Conservation (phyloP, 257 asterid species). For the Ilex aquifolium region DNA sequence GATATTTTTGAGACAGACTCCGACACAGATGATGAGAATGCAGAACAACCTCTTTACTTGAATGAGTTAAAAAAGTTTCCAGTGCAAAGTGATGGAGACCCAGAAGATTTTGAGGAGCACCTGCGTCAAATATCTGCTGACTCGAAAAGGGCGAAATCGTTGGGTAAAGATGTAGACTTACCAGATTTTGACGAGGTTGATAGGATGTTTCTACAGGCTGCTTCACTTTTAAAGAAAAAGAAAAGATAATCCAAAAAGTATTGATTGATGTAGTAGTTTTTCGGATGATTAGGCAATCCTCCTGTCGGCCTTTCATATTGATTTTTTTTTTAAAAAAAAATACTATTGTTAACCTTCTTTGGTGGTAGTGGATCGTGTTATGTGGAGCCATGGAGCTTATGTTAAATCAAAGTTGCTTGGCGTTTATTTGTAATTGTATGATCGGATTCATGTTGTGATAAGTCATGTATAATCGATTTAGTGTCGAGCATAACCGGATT, state of each 20-base stretch:
- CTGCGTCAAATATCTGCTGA: slow-evolving; percentile 58
- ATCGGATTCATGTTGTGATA: too few relatives aligned
- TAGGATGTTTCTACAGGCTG: slow-evolving; percentile 65
- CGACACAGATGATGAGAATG: slow-evolving; percentile 41
- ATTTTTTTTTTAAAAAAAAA: too few relatives aligned
- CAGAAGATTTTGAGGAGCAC: slow-evolving; percentile 60
- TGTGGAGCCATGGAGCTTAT: too few relatives aligned
- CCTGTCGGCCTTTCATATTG: too few relatives aligned
- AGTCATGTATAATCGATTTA: too few relatives aligned
- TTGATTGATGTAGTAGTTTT: background rate
- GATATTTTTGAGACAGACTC: slow-evolving; percentile 85
- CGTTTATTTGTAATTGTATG: too few relatives aligned
- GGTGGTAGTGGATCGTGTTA: too few relatives aligned
- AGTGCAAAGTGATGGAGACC: slow-evolving; percentile 28
- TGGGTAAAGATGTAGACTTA: slow-evolving; percentile 27
- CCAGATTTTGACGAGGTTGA: slow-evolving; percentile 82
- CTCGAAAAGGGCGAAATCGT: slow-evolving; percentile 43
- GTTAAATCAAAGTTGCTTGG: too few relatives aligned
- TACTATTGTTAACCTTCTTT: too few relatives aligned
- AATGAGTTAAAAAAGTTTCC: slow-evolving; percentile 73
- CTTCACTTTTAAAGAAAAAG: slow-evolving; percentile 77
- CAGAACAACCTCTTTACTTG: slow-evolving; percentile 51
- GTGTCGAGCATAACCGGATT: too few relatives aligned
- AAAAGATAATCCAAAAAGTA: slow-evolving; percentile 23
- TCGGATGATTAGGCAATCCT: background rate